A percentile compares a stretch with the other conserved stretches of the same genome.
These are phyloP conservation scores for Yarrowia deformans DNA, from an alignment of 805 yeast species.

Conservation along the genomic window DNA sequence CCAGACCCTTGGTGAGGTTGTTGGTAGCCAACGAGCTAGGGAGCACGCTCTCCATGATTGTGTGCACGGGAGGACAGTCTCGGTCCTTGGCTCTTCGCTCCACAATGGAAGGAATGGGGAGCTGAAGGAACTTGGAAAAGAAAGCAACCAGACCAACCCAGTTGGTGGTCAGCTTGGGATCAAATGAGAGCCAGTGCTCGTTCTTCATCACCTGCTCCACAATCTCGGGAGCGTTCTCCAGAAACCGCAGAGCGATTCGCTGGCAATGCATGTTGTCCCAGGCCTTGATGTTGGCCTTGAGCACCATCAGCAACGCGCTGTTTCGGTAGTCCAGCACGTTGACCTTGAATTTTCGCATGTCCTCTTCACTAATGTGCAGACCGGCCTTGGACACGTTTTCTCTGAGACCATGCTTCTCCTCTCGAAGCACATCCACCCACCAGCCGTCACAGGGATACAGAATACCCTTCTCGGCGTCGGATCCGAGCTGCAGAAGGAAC, in stretches of 20 bases:
- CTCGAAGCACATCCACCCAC: conserved; percentile 41
- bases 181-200: conserved; percentile 57
- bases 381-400: conserved; percentile 12
- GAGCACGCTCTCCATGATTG: conserved; percentile 63
- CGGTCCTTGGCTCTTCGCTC: conserved; percentile 49
- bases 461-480: conserved; percentile 53
- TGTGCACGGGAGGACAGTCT: conserved; percentile 43
- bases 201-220: conserved; percentile 65
- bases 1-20: conserved; percentile 65
- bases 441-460: conserved; percentile 49
- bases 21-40: conserved; percentile 70
- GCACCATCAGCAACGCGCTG: conserved; percentile 49
- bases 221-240: conserved; percentile 69
- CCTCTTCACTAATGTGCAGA: conserved; percentile 15
- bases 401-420: conserved; percentile 6
- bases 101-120: conserved; percentile 58
- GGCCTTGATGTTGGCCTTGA: conserved; percentile 62
- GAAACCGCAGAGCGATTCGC: conserved; percentile 59
- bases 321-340: conserved; percentile 69
- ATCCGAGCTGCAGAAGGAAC: conserved; percentile 59
- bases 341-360: conserved; percentile 58
- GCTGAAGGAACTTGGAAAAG: conserved; percentile 63
- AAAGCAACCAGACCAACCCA: conserved; percentile 80
- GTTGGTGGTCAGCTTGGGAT: conserved; percentile 79
- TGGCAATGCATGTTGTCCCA: conserved; percentile 77